Evolutionary conservation across 2,329 filamentous ascomycete species (phyloP).

Genomic region (Aspergillus ibericus): DNA sequence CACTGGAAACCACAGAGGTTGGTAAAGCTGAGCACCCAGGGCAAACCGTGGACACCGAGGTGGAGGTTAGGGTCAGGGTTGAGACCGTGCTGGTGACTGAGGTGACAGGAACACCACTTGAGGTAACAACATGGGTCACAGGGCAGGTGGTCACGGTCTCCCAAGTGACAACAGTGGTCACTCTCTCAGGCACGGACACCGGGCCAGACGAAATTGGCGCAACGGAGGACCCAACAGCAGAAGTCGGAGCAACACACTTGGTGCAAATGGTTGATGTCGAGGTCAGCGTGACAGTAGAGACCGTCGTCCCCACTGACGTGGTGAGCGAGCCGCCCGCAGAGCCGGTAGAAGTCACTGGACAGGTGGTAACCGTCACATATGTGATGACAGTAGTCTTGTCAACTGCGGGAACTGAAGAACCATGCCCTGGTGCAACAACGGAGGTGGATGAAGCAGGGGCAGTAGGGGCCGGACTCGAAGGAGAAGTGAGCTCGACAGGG

Average conservation of each 20-base stretch:
- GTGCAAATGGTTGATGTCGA: conserved; percentile 29
- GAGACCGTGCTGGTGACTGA: conserved; percentile 11
- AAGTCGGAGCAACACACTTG: conserved; percentile 10
- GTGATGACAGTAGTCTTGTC: conserved; percentile 28
- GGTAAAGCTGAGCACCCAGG: not conserved
- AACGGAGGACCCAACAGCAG: conserved; percentile 1
- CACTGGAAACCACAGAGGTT: not conserved
- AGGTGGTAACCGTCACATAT: conserved; percentile 32
- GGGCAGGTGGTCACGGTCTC: conserved; percentile 14
- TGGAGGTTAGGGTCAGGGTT: conserved; percentile 11
- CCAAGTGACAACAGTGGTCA: conserved; percentile 18
- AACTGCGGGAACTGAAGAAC: conserved; percentile 13
- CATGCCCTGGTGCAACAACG: conserved; percentile 3
- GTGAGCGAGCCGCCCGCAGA: conserved; percentile 52
- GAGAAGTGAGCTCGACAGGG: conserved; percentile 15
- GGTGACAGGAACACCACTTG: conserved; percentile 3
- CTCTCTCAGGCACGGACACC: not conserved
- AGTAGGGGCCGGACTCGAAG: conserved; percentile 14
- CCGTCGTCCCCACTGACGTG: conserved; percentile 55
- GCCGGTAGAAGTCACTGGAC: conserved; percentile 31
- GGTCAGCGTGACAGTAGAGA: conserved; percentile 50
- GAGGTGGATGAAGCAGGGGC: conserved; percentile 6
- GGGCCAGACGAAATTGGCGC: conserved; percentile 13
- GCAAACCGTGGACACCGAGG: conserved; percentile 5
- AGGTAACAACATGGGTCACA: conserved; percentile 12